These are phyloP conservation scores for Neurospora hispaniola DNA, from an alignment of 495 filamentous ascomycete genomes.

Conservation along the genomic window DNA sequence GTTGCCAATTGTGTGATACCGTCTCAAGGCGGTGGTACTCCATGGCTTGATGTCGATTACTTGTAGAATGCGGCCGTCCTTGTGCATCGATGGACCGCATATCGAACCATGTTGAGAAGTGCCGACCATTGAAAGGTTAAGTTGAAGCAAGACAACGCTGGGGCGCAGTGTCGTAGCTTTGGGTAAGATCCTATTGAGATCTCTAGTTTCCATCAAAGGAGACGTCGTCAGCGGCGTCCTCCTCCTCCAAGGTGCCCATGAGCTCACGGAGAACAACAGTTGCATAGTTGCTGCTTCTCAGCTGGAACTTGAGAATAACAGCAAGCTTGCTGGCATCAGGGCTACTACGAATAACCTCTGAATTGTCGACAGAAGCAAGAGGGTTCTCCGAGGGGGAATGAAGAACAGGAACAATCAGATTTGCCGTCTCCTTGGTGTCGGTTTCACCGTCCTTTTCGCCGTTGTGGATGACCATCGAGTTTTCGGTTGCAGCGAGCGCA, in stretches of 20 bases:
- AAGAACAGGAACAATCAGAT: constrained; percentile 11
- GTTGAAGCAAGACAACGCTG: background rate
- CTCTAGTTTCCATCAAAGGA: background rate
- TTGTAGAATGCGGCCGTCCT: background rate
- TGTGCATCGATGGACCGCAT: background rate
- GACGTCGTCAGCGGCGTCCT: background rate
- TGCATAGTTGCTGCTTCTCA: constrained; percentile 82
- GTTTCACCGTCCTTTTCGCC: background rate
- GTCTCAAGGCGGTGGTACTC: background rate
- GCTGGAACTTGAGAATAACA: constrained; percentile 73
- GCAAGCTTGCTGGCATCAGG: constrained; percentile 52
- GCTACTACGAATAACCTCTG: constrained; percentile 5
- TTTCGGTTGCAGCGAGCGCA: background rate
- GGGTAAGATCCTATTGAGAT: background rate
- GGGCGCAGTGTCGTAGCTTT: background rate
- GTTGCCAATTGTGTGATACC: background rate
- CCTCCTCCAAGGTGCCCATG: constrained; percentile 17
- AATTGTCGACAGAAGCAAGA: constrained; percentile 2
- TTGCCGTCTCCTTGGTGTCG: background rate
- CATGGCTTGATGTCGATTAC: background rate
- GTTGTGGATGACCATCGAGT: background rate
- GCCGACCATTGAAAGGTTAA: background rate
- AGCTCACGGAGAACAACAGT: constrained; percentile 90
- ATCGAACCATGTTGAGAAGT: background rate
- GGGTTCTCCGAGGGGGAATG: constrained; percentile 18